Base-by-base conservation (phyloP, 306 rosid species). In the Citrullus colocynthis region DNA sequence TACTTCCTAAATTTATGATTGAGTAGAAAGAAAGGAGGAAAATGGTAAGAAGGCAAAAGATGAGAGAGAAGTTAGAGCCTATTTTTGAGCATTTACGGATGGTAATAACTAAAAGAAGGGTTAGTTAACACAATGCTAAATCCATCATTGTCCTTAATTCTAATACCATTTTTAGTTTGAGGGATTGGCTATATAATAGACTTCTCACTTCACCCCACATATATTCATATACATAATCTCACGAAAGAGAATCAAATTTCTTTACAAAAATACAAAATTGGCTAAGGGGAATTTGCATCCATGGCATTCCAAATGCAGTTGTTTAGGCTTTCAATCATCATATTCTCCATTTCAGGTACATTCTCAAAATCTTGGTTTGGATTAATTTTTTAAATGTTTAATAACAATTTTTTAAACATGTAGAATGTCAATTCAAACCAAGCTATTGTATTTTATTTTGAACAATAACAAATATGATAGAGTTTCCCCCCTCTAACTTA, bases 271-370 rank as follows among this genome's bases (percentile, higher is more conserved):
- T 12, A 16, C 8, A 56, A 56, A 16, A 56, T 18, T 56, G 7
- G 18, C 7, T 1, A 17, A 51, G 8, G 21, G 10, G 10, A 56
- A 17, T 16, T 56, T 56, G 4, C 28, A 56, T 6, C 24, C 9
- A 58, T 80, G 90, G 64, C 78, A 74, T 15, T 80, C 44, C 83
- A 12, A 65, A 30, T 77, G 24, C 74, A 58, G 9, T 36, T 82
- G 61, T 30, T 79, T 64, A 63, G 87, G 62, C 11, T 66, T 72
- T 62, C 87, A 74, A 76, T 78, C 70, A 65, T 78, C 49, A 52
- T 78, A 80, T 51, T 84, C 52, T 52, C 85, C 85, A 82, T 86
- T 57, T 78, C 74, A 18, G 89, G 92, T 48, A 48, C 54, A 12
- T 9, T 42, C 48, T 42, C 48, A 36, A 36, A 36, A 5, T 36